These are phyloP conservation scores for Thoreauomyces humboldtii DNA, from an alignment of 192 early-diverging fungal genomes.

Conservation along the genomic window DNA sequence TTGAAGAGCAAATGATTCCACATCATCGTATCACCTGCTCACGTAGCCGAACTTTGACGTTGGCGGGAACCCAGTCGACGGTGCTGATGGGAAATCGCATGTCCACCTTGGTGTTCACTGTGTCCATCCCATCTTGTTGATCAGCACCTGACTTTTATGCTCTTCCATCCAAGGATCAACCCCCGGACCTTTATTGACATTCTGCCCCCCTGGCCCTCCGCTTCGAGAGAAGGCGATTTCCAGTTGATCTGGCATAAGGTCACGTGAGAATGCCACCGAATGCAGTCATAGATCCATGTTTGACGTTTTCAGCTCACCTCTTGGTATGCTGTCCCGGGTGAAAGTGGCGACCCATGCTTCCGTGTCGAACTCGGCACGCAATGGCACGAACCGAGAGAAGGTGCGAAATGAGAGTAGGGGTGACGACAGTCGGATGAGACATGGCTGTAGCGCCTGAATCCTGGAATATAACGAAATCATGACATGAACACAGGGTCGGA, in stretches of 20 bases:
- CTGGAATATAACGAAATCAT: no score
- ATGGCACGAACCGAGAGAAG: no score
- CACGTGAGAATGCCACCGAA: background rate
- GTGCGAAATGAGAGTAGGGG: no score
- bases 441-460: no score
- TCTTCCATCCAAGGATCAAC: no score
- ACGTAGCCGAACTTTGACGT: constrained; percentile 59
- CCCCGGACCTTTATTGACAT: constrained; percentile 81
- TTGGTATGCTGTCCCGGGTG: constrained; percentile 15
- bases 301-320: no score
- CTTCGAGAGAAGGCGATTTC: constrained; percentile 50
- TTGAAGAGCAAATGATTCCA: no score
- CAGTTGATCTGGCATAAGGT: background rate
- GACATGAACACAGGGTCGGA: no score
- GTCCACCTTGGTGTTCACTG: constrained; percentile 82
- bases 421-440: no score
- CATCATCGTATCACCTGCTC: constrained; percentile 51
- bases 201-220: constrained; percentile 87
- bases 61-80: constrained; percentile 72
- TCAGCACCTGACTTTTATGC: no score
- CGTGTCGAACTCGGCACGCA: constrained; percentile 7
- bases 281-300: no score
- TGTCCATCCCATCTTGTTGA: no score
- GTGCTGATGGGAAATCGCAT: constrained; percentile 68
- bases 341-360: constrained; percentile 6